A percentile compares a stretch with the other conserved stretches of the same genome.
Conservation (phyloP, 1,284 basidiomycete genomes). For the Apiotrichum siamense region DNA sequence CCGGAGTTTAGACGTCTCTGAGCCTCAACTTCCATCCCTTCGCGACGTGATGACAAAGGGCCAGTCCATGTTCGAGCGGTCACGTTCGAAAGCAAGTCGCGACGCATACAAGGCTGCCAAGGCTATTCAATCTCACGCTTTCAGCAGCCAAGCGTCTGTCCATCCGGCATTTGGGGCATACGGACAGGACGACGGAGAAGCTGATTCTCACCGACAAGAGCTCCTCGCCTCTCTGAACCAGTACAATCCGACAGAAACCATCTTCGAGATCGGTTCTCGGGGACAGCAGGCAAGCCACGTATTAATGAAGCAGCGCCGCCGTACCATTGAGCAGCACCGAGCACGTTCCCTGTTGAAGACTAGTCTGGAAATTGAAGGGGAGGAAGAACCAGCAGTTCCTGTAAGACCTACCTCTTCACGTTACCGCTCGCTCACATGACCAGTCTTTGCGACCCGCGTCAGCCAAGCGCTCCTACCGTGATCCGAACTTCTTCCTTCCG, state of each 20-base stretch:
- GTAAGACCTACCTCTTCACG: not conserved
- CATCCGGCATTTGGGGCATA: conserved; percentile 6
- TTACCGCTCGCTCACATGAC: not conserved
- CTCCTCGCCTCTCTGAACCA: conserved; percentile 69
- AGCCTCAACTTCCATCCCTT: conserved; percentile 65
- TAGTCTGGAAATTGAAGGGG: not conserved
- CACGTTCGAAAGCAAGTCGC: conserved; percentile 79
- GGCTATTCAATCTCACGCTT: not conserved
- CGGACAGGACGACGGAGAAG: not conserved
- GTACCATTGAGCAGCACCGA: conserved; percentile 2
- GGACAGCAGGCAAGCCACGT: conserved; percentile 61
- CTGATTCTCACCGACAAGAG: conserved; percentile 4
- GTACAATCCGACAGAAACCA: conserved; percentile 83
- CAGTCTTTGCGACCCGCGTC: not conserved
- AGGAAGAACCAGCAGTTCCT: not conserved
- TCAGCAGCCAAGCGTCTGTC: not conserved
- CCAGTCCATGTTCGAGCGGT: conserved; percentile 89
- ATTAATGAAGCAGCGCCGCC: conserved; percentile 81
- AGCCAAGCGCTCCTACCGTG: conserved; percentile 54
- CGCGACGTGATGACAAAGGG: conserved; percentile 84
- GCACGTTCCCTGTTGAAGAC: not conserved
- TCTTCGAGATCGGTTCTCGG: conserved; percentile 80
- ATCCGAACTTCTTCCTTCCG: conserved; percentile 84
- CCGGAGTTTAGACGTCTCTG: conserved; percentile 58
- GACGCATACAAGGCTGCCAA: conserved; percentile 57